Base-by-base conservation (phyloP, 106 monocot species). In the Dendrobium nobile region DNA sequence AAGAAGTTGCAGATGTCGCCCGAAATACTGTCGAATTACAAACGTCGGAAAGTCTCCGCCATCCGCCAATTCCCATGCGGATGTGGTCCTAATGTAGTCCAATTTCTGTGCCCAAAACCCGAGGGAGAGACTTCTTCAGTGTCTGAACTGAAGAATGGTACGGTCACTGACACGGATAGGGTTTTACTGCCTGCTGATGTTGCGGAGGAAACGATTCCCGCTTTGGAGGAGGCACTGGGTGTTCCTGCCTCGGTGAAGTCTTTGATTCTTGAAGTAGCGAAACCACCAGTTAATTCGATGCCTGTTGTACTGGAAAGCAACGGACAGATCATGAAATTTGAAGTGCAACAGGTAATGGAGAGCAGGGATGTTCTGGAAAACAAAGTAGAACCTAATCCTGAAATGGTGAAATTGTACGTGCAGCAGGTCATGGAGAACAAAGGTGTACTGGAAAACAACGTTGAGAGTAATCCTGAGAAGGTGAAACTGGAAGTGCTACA, bases 61-160 rank as follows among this genome's bases (percentile, higher is more conserved):
- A 51, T 76, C 45, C 76, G 76, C 27, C 76, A 76, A 13, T 76
- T 76, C 20, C 76, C 76, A 22, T 48, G 26, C 4, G 76, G 76
- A 15, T 76, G 76, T 41, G 47, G 47, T 48, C 76, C 76, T 47
- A 76, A 76, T 48, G 76, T 26, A 47, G 48, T 26, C n/a, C 22
- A 76, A 48, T 47, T n/a, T n/a, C n/a, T 26, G 48, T 22, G 26
- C 8, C 24, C 47, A 27, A 51, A 47, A 51, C 11, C 48, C 27
- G 9, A 6, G 4, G 48, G 11, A 9, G 48, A 47, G 10, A 41
- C 45, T 33, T 27, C 26, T 76, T n/a, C 15, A 51, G 1, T 1
- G 0, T 47, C 13, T 10, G 27, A 2, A 76, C 48, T 76, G 45
- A 48, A 76, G 76, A 76, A 76, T 27, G 48, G 48, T 47, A 24